Base-by-base conservation (phyloP, 805 yeast genomes). In the Starmerella tilneyi region DNA sequence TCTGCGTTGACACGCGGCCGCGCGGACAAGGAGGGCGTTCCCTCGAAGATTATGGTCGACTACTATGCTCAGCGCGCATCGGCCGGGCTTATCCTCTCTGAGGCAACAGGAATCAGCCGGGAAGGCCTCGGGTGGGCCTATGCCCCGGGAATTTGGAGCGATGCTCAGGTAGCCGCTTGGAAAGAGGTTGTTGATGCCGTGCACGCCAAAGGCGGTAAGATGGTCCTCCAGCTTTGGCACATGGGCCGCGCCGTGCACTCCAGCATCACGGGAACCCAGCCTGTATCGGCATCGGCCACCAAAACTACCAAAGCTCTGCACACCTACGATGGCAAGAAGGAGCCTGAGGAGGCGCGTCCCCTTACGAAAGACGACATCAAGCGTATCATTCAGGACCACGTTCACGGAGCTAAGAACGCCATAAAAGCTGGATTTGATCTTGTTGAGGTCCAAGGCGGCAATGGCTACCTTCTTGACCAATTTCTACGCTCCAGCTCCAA, bases 391-490 rank as follows among this genome's bases (percentile, higher is more conserved):
- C 55, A 66, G 23, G 63, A 63, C 12, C 80, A 67, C 57, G 75
- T 64, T 12, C 54, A 51, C 2, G 79, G 80, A 17, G 79, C 81
- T 1, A 62, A 64, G 46, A 67, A 69, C 50, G 75, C 81, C 4
- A 62, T 70, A 27, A 68, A 63, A 3, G 70, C 76, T 9, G 76
- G 78, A 0, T 71, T 73, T 40, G 85, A 80, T 58, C 78, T 79
- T 53, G 72, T 81, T 32, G 84, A 78, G 56, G 63, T 79, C 49
- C 83, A 79, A 58, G 69, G 65, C 27, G 84, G 84, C 22, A 75
- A 78, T 57, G 83, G 83, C 1, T 76, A 73, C 53, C 60, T 78
- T 30, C 49, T 72, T 35, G 67, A 69, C 53, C 65, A 68, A 46
- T 77, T 79, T 54, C 54, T 72, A 26, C 65, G 73, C 27, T 60